phyloP scores from a whole-genome alignment of 2,329 filamentous ascomycete genomes.

The Fusarium torulosum region DNA sequence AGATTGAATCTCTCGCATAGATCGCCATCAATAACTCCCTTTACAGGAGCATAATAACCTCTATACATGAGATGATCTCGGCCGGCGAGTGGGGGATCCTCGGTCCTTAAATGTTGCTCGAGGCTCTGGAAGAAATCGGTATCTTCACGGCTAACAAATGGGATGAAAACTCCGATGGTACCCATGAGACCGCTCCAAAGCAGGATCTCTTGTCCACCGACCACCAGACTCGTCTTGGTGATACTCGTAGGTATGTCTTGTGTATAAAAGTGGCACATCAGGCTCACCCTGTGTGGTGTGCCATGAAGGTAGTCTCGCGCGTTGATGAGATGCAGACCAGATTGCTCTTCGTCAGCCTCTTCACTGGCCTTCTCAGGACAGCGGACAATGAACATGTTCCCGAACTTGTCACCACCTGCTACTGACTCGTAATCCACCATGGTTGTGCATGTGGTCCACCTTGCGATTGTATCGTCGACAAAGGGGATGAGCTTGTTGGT shows the following conservation, averaged over 20 bases:
- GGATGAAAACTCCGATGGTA: conserved; percentile 91
- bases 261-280: conserved; percentile 89
- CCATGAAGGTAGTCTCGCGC: conserved; percentile 92
- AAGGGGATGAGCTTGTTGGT: conserved; percentile 95
- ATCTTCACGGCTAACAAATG: conserved; percentile 91
- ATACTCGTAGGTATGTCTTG: conserved; percentile 94
- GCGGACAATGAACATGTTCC: conserved; percentile 93
- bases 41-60: conserved; percentile 95
- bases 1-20: conserved; percentile 92
- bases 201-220: conserved; percentile 90
- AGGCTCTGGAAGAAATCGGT: conserved; percentile 98
- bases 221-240: conserved; percentile 88
- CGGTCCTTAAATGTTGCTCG: conserved; percentile 86
- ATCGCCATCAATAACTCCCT: conserved; percentile 97
- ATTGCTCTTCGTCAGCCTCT: conserved; percentile 91
- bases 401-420: conserved; percentile 96
- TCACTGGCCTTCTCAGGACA: conserved; percentile 88
- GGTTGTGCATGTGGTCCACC: conserved; percentile 90
- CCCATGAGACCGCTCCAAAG: conserved; percentile 96
- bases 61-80: conserved; percentile 96
- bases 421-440: conserved; percentile 99
- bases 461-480: conserved; percentile 86
- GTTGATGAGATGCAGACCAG: conserved; percentile 90
- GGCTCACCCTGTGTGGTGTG: conserved; percentile 82
- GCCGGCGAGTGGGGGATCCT: conserved; percentile 89